A percentile compares a stretch with the other conserved stretches of the same genome.
Evolutionary conservation across 164 flowering plant species (phyloP).

Genomic region (Litsea cubeba): DNA sequence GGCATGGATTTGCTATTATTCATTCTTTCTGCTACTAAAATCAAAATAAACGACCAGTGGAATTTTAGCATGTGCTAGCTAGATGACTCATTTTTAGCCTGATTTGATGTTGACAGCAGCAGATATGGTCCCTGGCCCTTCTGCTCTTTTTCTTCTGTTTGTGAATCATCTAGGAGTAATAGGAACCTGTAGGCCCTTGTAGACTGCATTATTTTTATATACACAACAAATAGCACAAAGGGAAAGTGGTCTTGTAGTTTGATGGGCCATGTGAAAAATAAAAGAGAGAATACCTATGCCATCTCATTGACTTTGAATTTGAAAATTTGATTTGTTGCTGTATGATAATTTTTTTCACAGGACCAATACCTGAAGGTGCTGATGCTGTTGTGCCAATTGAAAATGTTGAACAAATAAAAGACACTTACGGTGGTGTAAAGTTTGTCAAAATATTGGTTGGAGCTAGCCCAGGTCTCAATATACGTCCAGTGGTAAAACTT

Average conservation of each 20-base stretch:
- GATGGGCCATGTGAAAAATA: background rate
- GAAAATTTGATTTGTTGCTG: background rate
- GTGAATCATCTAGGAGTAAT: background rate
- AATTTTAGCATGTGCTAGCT: too few species aligned
- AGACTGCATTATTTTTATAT: background rate
- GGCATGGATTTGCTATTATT: too few species aligned
- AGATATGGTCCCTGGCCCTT: background rate
- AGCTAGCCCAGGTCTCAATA: conserved; percentile 62
- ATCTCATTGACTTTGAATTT: background rate
- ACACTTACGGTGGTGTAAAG: conserved; percentile 32
- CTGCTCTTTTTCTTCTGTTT: background rate
- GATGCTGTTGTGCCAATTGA: conserved; percentile 97
- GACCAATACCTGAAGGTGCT: conserved; percentile 94
- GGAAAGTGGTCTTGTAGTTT: background rate
- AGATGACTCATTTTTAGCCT: too few species aligned
- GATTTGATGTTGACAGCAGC: background rate
- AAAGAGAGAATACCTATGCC: background rate
- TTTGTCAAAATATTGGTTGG: conserved; percentile 60
- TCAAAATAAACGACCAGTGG: too few species aligned
- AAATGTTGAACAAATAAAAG: conserved; percentile 58
- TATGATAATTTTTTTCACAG: conserved; percentile 26
- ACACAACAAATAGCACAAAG: background rate
- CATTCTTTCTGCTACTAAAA: too few species aligned
- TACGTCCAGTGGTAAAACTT: conserved; percentile 82
- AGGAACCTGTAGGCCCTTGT: background rate